Conservation (phyloP, 2,329 filamentous ascomycete genomes). For the Aureobasidium zeae region DNA sequence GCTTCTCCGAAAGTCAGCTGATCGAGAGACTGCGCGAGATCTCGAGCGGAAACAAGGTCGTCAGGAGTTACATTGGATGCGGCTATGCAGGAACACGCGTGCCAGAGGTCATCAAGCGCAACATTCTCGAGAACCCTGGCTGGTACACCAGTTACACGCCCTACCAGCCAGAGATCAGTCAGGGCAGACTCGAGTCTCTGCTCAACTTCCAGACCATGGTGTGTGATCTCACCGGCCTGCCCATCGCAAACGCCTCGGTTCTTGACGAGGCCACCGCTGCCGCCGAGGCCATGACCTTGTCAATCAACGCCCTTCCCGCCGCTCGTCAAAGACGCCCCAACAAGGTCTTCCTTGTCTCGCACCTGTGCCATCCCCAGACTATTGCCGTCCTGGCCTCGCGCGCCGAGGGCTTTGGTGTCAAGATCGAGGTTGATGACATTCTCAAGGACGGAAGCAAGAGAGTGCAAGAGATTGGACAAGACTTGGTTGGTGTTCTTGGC, state of each 20-base stretch:
- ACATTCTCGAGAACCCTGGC: slow-evolving; percentile 82
- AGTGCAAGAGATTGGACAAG: slow-evolving; percentile 66
- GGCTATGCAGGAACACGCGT: slow-evolving; percentile 85
- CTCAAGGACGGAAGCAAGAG: slow-evolving; percentile 53
- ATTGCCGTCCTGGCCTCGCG: slow-evolving; percentile 74
- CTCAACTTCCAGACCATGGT: slow-evolving; percentile 95
- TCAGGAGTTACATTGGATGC: slow-evolving; percentile 66
- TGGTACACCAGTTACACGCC: slow-evolving; percentile 99
- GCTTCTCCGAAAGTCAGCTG: slow-evolving; percentile 52
- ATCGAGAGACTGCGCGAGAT: slow-evolving; percentile 46
- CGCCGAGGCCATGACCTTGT: slow-evolving; percentile 92
- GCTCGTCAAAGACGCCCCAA: slow-evolving; percentile 63
- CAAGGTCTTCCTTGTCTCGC: slow-evolving; percentile 78
- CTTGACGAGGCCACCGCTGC: slow-evolving; percentile 88
- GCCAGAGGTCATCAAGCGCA: slow-evolving; percentile 84
- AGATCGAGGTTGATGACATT: slow-evolving; percentile 63
- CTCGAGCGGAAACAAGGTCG: slow-evolving; percentile 52
- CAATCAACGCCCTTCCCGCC: slow-evolving; percentile 63
- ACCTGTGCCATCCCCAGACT: slow-evolving; percentile 76
- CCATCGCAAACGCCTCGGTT: slow-evolving; percentile 83
- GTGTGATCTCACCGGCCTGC: slow-evolving; percentile 73
- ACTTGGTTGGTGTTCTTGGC: slow-evolving; percentile 81
- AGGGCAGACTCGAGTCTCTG: slow-evolving; percentile 82
- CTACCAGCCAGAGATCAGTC: slow-evolving; percentile 95
- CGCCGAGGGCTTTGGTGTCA: slow-evolving; percentile 84